phyloP scores from a whole-genome alignment of 371 early-diverging fungal species.

The Mucor piriformis region DNA sequence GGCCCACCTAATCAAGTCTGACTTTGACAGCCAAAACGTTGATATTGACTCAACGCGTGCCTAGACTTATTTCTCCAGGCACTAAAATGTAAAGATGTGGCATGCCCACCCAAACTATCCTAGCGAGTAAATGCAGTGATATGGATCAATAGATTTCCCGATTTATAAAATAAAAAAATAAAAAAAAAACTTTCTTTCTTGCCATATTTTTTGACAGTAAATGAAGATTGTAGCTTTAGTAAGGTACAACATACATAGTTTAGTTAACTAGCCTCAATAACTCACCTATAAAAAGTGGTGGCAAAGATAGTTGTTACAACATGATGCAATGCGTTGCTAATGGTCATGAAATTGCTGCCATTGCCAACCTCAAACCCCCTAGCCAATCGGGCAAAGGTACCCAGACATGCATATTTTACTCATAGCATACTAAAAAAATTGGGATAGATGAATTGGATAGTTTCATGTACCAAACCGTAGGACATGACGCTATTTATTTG shows the following conservation, averaged over 20 bases:
- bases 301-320: constrained; percentile 99
- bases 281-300: constrained; percentile 76
- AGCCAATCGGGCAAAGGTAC: constrained; percentile 59
- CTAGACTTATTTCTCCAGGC: too few species aligned
- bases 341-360: constrained; percentile 93
- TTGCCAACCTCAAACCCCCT: constrained; percentile 94
- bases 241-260: constrained; percentile 26
- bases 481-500: constrained; percentile 86
- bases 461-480: constrained; percentile 99
- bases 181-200: too few species aligned
- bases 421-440: background rate
- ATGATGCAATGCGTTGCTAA: constrained; percentile 94
- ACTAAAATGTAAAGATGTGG: too few species aligned
- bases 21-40: too few species aligned
- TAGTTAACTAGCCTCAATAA: background rate
- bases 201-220: background rate
- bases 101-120: too few species aligned
- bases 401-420: too few species aligned
- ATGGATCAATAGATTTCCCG: too few species aligned
- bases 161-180: too few species aligned
- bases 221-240: constrained; percentile 49
- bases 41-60: too few species aligned
- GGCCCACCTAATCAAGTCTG: too few species aligned
- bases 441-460: constrained; percentile 95
- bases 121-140: too few species aligned